Conservation (phyloP, 2,329 filamentous ascomycete genomes). For the Xylaria sp. region DNA sequence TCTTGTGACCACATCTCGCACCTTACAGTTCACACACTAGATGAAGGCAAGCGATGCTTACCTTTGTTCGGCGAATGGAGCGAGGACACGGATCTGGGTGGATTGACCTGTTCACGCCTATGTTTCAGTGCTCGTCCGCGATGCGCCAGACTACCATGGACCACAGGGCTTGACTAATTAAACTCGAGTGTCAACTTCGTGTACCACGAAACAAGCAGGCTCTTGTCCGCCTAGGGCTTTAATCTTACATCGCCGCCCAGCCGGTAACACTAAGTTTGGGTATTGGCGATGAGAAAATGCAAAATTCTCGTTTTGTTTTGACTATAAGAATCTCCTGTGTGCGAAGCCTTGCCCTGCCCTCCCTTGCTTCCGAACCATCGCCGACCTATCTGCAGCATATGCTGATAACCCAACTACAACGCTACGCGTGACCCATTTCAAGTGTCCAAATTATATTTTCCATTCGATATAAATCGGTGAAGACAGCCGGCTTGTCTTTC, state of each 20-base stretch:
- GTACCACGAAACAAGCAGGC: constrained; percentile 18
- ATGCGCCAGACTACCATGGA: background rate
- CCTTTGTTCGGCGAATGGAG: background rate
- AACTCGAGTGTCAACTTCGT: constrained; percentile 2
- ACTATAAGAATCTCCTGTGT: constrained; percentile 1
- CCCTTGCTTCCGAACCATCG: constrained; percentile 15
- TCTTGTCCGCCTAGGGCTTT: constrained; percentile 5
- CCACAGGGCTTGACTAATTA: constrained; percentile 7
- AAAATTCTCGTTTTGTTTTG: background rate
- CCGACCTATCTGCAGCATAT: background rate
- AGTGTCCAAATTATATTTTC: background rate
- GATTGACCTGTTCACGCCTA: background rate
- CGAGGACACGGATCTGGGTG: background rate
- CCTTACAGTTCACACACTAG: background rate
- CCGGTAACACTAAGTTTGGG: constrained; percentile 4
- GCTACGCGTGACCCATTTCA: constrained; percentile 4
- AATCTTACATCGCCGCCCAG: constrained; percentile 5
- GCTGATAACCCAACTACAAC: background rate
- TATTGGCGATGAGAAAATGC: background rate
- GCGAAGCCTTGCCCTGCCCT: background rate
- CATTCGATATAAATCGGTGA: background rate
- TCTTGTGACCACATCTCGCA: background rate
- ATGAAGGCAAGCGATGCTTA: background rate
- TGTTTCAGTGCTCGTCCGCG: constrained; percentile 6
- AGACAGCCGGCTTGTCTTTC: constrained; percentile 11